These are phyloP conservation scores for Fusarium sp. DNA, from an alignment of 2,329 filamentous ascomycete species.

Conservation along the genomic window DNA sequence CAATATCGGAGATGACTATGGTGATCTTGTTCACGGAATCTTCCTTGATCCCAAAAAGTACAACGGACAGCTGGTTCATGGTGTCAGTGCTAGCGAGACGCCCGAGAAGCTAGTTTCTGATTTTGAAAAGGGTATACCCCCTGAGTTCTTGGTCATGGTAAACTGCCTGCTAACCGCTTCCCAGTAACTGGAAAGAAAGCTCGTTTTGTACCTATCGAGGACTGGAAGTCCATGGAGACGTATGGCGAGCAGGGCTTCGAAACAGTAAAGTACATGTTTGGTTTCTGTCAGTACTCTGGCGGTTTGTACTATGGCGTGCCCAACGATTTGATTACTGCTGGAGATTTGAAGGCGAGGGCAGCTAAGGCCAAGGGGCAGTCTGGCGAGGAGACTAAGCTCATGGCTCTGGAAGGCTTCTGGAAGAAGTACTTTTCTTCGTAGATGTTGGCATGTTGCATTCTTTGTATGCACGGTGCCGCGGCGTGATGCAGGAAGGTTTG, in stretches of 20 bases:
- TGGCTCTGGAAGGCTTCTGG: conserved; percentile 46
- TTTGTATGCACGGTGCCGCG: too few species aligned
- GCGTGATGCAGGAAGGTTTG: not conserved
- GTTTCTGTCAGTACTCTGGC: conserved; percentile 53
- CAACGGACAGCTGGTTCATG: conserved; percentile 55
- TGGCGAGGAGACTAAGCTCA: conserved; percentile 39
- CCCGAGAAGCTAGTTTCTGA: conserved; percentile 49
- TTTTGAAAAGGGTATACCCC: conserved; percentile 51
- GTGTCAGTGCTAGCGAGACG: conserved; percentile 53
- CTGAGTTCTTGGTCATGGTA: not conserved
- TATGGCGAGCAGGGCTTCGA: conserved; percentile 52
- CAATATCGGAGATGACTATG: conserved; percentile 57
- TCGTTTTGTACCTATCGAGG: conserved; percentile 49
- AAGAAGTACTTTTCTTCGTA: conserved; percentile 43
- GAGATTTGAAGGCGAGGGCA: conserved; percentile 49
- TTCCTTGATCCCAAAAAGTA: conserved; percentile 57
- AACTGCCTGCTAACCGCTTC: conserved; percentile 11
- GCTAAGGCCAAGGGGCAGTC: conserved; percentile 46
- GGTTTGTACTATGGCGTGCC: conserved; percentile 52
- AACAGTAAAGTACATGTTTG: conserved; percentile 55
- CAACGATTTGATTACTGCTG: conserved; percentile 46
- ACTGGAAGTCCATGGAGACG: conserved; percentile 53
- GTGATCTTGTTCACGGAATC: conserved; percentile 61
- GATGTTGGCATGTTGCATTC: not conserved
- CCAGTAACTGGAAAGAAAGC: conserved; percentile 52